Conservation (phyloP, 345 rosid species). For the Nasturtium officinale region DNA sequence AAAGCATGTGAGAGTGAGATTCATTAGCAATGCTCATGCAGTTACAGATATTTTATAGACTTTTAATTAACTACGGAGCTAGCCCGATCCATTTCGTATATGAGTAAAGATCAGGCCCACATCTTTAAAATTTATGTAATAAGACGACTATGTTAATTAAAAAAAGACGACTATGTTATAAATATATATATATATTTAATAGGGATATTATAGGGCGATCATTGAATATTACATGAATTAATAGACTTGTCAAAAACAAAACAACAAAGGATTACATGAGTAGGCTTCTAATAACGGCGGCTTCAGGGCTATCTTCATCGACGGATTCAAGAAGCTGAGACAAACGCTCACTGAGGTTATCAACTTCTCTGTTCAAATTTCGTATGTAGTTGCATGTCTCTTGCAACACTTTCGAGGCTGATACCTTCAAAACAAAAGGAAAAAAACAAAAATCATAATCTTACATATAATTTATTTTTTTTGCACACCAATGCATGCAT, state of each 20-base stretch:
- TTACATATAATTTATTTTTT: neutral
- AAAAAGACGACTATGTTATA: conserved; percentile 23
- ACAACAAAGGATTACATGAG: conserved; percentile 52
- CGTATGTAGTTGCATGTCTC: conserved; percentile 92
- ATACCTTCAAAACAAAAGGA: conserved; percentile 44
- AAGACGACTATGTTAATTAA: conserved; percentile 24
- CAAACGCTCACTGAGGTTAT: conserved; percentile 81
- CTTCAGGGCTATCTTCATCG: conserved; percentile 82
- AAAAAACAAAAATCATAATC: neutral
- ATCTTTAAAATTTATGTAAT: conserved; percentile 10
- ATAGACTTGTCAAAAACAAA: neutral
- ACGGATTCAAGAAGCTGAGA: conserved; percentile 80
- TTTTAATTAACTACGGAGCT: conserved; percentile 4
- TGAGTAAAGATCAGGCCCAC: conserved; percentile 15
- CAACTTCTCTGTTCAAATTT: conserved; percentile 81
- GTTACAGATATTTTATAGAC: conserved; percentile 19
- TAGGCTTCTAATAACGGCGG: conserved; percentile 86
- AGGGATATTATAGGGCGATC: neutral
- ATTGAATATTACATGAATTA: conserved; percentile 3
- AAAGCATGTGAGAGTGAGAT: conserved; percentile 3
- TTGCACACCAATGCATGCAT: conserved; percentile 21
- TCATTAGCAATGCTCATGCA: conserved; percentile 11
- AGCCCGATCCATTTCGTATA: neutral
- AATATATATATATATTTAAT: neutral
- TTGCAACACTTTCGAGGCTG: conserved; percentile 88